Evolutionary conservation across 2,329 filamentous ascomycete species (phyloP).

Genomic region (Dactylellina drechsleri): DNA sequence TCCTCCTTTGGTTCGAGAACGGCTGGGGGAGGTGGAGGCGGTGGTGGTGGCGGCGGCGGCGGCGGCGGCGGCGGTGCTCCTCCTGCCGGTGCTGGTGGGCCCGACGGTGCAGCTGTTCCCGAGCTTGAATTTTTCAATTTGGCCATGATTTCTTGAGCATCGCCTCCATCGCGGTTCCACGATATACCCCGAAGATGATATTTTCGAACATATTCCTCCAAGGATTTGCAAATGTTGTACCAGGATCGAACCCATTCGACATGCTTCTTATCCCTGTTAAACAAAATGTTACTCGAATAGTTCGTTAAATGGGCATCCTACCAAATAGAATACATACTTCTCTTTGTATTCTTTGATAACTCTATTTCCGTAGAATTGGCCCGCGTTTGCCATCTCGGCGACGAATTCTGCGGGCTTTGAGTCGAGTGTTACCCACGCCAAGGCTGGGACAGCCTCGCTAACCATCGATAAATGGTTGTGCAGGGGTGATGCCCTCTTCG

Average conservation of each 20-base stretch:
- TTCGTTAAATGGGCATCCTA: neutral
- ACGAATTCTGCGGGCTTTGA: constrained; percentile 85
- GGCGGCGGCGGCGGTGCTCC: constrained; percentile 65
- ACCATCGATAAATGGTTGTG: constrained; percentile 88
- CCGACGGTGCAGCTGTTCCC: constrained; percentile 60
- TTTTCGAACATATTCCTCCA: constrained; percentile 84
- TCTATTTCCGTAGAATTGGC: constrained; percentile 94
- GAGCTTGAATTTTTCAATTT: constrained; percentile 65
- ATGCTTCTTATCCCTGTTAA: constrained; percentile 76
- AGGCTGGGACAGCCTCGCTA: constrained; percentile 85
- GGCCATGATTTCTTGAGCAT: constrained; percentile 76
- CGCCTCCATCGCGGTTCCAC: constrained; percentile 83
- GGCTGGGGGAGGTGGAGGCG: constrained; percentile 74
- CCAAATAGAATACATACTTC: constrained; percentile 66
- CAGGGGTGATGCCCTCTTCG: constrained; percentile 77
- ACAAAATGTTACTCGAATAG: constrained; percentile 1
- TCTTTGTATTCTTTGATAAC: constrained; percentile 92
- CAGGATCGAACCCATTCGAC: constrained; percentile 92
- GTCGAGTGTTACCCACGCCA: constrained; percentile 90
- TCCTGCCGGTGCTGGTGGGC: constrained; percentile 65
- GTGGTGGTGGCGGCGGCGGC: constrained; percentile 75
- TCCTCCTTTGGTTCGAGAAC: constrained; percentile 64
- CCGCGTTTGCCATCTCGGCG: constrained; percentile 80
- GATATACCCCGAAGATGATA: constrained; percentile 80
- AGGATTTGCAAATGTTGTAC: constrained; percentile 86